Evolutionary conservation across 352 stramenopile genomes (phyloP).

Genomic region (Phytopythium aichiense): DNA sequence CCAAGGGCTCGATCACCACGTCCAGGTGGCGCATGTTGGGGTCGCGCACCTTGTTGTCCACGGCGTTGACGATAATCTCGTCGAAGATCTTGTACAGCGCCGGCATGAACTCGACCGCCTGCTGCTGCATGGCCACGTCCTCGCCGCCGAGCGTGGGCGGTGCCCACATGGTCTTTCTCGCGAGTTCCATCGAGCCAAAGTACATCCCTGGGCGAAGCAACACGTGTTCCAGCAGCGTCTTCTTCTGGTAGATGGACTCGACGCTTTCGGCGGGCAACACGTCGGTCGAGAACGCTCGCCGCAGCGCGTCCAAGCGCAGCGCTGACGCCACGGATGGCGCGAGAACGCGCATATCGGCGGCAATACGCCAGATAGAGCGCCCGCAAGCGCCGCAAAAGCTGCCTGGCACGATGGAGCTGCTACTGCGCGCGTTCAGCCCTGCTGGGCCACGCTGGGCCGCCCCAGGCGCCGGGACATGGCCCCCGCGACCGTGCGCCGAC

Average conservation of each 20-base stretch:
- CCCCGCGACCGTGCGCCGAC: constrained; percentile 1
- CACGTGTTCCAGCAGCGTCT: constrained; percentile 88
- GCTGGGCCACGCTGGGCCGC: background rate
- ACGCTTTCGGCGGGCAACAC: constrained; percentile 28
- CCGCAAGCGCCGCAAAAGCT: background rate
- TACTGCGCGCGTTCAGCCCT: background rate
- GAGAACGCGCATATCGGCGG: background rate
- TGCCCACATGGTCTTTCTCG: constrained; percentile 80
- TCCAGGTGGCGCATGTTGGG: constrained; percentile 72
- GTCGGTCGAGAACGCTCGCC: constrained; percentile 15
- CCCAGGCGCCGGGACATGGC: background rate
- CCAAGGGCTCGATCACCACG: constrained; percentile 60
- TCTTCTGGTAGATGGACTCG: constrained; percentile 87
- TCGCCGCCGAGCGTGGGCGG: constrained; percentile 22
- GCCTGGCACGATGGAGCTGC: background rate
- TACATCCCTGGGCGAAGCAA: constrained; percentile 90
- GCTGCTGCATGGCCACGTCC: constrained; percentile 58
- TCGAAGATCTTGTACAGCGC: constrained; percentile 99
- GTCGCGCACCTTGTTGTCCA: constrained; percentile 93
- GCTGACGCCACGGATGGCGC: background rate
- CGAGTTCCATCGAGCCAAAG: constrained; percentile 83
- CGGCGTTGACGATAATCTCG: constrained; percentile 99
- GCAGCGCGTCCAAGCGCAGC: background rate
- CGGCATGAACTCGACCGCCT: constrained; percentile 74
- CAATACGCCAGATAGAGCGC: background rate